phyloP scores from a whole-genome alignment of 2,329 filamentous ascomycete species.

The Fusarium aywerte region DNA sequence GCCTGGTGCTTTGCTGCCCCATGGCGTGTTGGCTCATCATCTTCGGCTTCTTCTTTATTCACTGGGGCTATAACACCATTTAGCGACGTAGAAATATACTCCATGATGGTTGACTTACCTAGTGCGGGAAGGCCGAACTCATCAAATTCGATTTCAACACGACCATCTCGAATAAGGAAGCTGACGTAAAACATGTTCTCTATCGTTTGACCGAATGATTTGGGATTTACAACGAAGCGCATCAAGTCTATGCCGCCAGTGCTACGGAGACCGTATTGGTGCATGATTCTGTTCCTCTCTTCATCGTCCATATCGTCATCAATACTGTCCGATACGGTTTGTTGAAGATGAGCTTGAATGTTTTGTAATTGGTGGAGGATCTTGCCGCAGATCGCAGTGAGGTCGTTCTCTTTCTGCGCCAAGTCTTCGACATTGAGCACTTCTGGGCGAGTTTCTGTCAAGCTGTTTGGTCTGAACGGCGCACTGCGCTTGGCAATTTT shows the following conservation, averaged over 20 bases:
- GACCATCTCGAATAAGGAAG: constrained; percentile 90
- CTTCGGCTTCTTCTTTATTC: constrained; percentile 57
- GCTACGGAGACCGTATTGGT: constrained; percentile 71
- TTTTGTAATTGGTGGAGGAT: constrained; percentile 72
- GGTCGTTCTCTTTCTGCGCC: constrained; percentile 78
- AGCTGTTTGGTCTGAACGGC: constrained; percentile 73
- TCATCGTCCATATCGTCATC: constrained; percentile 60
- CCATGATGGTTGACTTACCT: constrained; percentile 65
- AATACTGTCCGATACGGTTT: constrained; percentile 56
- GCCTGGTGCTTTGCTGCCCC: constrained; percentile 81
- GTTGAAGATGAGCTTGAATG: constrained; percentile 60
- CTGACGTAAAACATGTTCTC: constrained; percentile 98
- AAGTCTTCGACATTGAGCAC: constrained; percentile 80
- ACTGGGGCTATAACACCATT: constrained; percentile 49
- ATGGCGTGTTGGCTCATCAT: constrained; percentile 58
- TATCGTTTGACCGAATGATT: constrained; percentile 91
- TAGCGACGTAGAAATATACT: constrained; percentile 1
- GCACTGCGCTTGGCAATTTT: constrained; percentile 76
- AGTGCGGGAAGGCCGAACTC: constrained; percentile 80
- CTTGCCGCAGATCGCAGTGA: constrained; percentile 80
- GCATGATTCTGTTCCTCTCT: constrained; percentile 66
- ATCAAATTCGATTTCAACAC: constrained; percentile 78
- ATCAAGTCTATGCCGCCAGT: constrained; percentile 82
- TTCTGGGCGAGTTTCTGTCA: constrained; percentile 79
- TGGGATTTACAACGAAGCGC: constrained; percentile 89